These are phyloP conservation scores for Mesembryanthemum crystallinum DNA, from an alignment of 148 eudicot species.

Conservation along the genomic window DNA sequence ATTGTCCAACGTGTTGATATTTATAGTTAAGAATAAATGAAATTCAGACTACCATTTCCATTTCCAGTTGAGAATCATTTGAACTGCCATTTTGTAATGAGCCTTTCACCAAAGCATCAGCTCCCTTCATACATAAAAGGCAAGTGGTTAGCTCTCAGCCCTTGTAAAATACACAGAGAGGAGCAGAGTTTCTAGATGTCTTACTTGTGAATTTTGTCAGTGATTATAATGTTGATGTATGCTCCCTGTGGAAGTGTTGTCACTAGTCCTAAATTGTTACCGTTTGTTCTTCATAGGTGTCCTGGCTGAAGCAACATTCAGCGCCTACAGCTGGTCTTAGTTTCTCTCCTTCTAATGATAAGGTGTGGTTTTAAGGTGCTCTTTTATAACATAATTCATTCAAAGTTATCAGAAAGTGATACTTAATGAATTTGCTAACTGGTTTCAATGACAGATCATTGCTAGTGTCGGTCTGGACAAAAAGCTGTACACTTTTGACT, in stretches of 20 bases:
- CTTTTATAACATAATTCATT: neutral
- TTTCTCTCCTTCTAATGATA: slow-evolving; percentile 92
- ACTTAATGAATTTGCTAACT: slow-evolving; percentile 5
- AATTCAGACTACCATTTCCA: neutral
- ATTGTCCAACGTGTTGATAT: neutral
- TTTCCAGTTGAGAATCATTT: neutral
- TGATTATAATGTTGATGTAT: neutral
- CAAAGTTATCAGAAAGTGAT: neutral
- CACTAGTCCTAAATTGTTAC: neutral
- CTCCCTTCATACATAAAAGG: neutral
- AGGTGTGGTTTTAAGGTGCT: slow-evolving; percentile 45
- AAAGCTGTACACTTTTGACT: slow-evolving; percentile 83
- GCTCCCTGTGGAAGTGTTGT: neutral
- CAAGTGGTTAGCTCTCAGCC: neutral
- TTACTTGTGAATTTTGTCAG: neutral
- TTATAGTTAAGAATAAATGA: neutral
- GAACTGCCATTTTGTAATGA: neutral
- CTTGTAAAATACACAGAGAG: neutral
- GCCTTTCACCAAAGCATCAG: neutral
- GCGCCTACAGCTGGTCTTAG: slow-evolving; percentile 91
- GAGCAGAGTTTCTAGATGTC: neutral
- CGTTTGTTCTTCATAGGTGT: slow-evolving; percentile 49
- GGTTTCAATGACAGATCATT: slow-evolving; percentile 53
- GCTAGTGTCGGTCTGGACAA: slow-evolving; percentile 93
- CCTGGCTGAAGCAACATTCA: slow-evolving; percentile 98